Evolutionary conservation across 345 rosid species (phyloP), one percentile per base, ranked within the genome.

Genomic region (Streptanthus diversifolius): DNA sequence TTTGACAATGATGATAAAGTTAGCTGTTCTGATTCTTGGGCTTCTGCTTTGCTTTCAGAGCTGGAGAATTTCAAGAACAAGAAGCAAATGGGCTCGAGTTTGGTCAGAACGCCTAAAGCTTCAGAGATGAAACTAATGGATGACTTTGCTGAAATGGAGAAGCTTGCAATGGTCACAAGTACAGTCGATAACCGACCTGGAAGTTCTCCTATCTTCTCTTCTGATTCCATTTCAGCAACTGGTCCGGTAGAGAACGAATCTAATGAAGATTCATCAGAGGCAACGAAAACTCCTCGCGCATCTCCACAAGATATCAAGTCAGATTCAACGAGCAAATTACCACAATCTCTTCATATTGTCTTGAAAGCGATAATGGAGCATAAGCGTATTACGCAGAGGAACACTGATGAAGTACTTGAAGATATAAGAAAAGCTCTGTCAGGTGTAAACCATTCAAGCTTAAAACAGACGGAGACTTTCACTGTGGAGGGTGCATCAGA

Each of bases 121-220:
- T 75, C 85, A 3, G 98, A 91, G 66, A 87, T 93, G 77, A 83
- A 77, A 73, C 82, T 95, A 75, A 88, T 91, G 99, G 96, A 95
- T 71, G 99, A 91, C 76, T 95, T 95, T 78, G 90, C 79, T 24
- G 99, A 95, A 82, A 95, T 95, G 96, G 99, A 95, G 81, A 89
- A 81, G 58, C 71, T 91, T 44, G 97, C 95, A 1, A 75, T 84
- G 30, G 85, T 80, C 72, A 79, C 91, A 25, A 84, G 73, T 43
- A 67, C 73, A 25, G 24, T 63, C 6, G 79, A 86, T 56, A 79
- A 83, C 39, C 80, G 78, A 67, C 76, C 81, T 29, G 80, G 61
- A 71, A 82, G 68, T 73, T 77, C 76, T 76, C 76, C 40, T 37
- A 39, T 70, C 14, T 30, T 75, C 58, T 64, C 76, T 24, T 66